A percentile compares a stretch with the other conserved stretches of the same genome.
phyloP scores from a whole-genome alignment of 257 asterid genomes.

The Nicotiana undulata region DNA sequence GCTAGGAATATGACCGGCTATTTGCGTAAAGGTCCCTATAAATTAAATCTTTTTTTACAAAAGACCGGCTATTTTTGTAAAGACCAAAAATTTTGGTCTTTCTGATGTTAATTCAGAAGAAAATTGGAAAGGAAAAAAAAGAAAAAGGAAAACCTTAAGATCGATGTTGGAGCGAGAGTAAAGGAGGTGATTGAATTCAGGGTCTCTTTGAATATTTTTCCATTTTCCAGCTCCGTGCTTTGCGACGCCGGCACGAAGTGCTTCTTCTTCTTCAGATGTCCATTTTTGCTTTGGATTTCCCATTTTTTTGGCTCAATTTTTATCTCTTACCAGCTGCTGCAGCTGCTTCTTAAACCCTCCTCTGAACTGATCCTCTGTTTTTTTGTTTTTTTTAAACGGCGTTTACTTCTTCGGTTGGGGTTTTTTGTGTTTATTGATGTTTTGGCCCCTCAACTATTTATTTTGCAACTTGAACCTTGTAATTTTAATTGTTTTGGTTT shows the following conservation, averaged over 20 bases:
- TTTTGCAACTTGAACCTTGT: background rate
- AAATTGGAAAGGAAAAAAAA: no score
- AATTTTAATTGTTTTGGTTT: background rate
- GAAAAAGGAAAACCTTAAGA: slow-evolving; percentile 41
- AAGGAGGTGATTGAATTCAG: slow-evolving; percentile 51
- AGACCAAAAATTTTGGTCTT: background rate
- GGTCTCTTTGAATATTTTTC: slow-evolving; percentile 61
- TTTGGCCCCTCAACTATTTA: background rate
- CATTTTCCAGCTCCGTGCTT: slow-evolving; percentile 78
- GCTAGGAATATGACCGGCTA: no score
- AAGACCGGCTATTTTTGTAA: background rate
- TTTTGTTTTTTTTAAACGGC: background rate
- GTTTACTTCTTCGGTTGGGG: background rate
- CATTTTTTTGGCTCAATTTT: slow-evolving; percentile 18
- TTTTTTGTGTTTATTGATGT: background rate
- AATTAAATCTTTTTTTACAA: background rate
- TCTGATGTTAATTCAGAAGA: background rate
- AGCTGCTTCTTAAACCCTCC: background rate
- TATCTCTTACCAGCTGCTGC: background rate
- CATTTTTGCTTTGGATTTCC: slow-evolving; percentile 75
- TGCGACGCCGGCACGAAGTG: slow-evolving; percentile 57
- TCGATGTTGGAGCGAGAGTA: slow-evolving; percentile 63
- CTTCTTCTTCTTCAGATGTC: slow-evolving; percentile 66
- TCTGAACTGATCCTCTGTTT: background rate
- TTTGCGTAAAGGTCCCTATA: no score